phyloP scores from a whole-genome alignment of 169 alveolate species.

The Cryptosporidium canis region DNA sequence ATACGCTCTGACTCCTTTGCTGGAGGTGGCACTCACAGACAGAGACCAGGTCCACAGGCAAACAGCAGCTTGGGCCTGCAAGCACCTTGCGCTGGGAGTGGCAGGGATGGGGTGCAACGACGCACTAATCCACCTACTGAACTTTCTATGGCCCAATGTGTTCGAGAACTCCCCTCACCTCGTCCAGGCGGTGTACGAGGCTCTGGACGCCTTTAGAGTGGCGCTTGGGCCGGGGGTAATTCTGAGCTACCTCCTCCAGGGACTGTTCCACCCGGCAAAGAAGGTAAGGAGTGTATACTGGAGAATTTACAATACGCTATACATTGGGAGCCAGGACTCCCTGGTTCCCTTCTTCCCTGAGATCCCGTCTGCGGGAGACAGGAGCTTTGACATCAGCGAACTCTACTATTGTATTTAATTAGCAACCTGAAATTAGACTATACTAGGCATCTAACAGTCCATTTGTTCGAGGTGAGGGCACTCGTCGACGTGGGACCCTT shows the following conservation, averaged over 20 bases:
- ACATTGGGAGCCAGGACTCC: conserved; percentile 98
- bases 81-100: conserved; percentile 97
- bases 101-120: conserved; percentile 94
- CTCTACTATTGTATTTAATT: not conserved
- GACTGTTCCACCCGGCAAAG: conserved; percentile 99
- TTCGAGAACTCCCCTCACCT: conserved; percentile 99
- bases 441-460: no score
- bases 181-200: conserved; percentile 97
- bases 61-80: conserved; percentile 98
- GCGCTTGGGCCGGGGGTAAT: conserved; percentile 98
- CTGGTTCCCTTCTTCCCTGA: conserved; percentile 93
- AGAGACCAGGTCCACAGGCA: conserved; percentile 99
- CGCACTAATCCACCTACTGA: conserved; percentile 95
- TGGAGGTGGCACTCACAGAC: conserved; percentile 99
- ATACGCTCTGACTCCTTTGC: conserved; percentile 95
- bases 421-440: not conserved
- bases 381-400: not conserved
- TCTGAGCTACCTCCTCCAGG: conserved; percentile 94
- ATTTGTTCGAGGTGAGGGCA: no score
- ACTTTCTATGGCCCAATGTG: conserved; percentile 99
- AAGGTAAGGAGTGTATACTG: conserved; percentile 94
- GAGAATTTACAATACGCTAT: conserved; percentile 98
- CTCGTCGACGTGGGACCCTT: no score
- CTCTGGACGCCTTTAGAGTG: conserved; percentile 97
- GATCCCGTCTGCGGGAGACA: not conserved